These are phyloP conservation scores for Apiospora kogelbergensis DNA, from an alignment of 2,329 filamentous ascomycete species.

Conservation along the genomic window DNA sequence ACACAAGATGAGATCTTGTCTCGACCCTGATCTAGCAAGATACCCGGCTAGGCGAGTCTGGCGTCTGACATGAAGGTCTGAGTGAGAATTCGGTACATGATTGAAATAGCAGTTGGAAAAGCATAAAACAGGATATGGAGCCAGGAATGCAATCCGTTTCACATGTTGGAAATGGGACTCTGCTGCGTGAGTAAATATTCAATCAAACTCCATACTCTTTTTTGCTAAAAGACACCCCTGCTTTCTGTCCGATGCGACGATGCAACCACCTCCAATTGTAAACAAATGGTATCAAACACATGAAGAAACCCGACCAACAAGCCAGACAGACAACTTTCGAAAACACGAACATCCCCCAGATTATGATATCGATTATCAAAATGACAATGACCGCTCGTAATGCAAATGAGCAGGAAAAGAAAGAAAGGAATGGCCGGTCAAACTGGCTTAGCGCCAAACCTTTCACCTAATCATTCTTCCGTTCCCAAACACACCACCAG, in stretches of 20 bases:
- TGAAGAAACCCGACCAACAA: not conserved
- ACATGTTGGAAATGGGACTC: not conserved
- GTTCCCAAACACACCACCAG: conserved; percentile 89
- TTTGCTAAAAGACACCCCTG: not conserved
- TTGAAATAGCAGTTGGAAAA: not conserved
- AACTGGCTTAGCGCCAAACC: not conserved
- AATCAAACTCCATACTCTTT: not conserved
- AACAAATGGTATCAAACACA: conserved; percentile 8
- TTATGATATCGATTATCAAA: not conserved
- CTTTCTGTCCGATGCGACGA: not conserved
- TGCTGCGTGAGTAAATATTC: not conserved
- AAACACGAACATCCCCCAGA: not conserved
- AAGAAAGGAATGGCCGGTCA: not conserved
- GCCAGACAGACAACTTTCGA: not conserved
- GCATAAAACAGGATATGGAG: too few species aligned
- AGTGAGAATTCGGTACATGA: not conserved
- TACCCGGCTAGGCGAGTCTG: too few species aligned
- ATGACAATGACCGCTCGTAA: not conserved
- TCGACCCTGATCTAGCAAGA: not conserved
- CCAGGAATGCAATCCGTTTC: not conserved
- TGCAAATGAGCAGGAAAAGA: not conserved
- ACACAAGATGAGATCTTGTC: not conserved
- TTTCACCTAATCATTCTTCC: conserved; percentile 25
- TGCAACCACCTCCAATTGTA: not conserved
- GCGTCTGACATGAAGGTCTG: not conserved